A percentile compares a stretch with the other conserved stretches of the same genome.
These are phyloP conservation scores for Nicotiana knightiana DNA, from an alignment of 257 asterid genomes.

Conservation along the genomic window DNA sequence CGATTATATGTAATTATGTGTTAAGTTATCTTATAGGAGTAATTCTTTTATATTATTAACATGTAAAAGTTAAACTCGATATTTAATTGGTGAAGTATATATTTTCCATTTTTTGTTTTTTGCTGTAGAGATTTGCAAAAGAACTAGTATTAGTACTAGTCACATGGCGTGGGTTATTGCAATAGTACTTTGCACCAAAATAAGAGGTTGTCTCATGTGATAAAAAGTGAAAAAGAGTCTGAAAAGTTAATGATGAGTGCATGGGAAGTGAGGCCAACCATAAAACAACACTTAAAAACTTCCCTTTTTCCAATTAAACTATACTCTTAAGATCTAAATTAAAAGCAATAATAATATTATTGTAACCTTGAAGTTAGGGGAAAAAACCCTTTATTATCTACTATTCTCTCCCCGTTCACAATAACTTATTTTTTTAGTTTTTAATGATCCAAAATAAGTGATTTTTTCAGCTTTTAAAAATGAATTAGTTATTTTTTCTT, in stretches of 20 bases:
- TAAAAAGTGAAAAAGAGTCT: slow-evolving; percentile 19
- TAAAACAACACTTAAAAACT: neutral
- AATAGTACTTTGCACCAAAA: slow-evolving; percentile 1
- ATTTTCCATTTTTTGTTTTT: neutral
- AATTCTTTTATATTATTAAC: no score
- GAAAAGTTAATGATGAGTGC: slow-evolving; percentile 18
- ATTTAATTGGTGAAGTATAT: neutral
- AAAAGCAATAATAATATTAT: neutral
- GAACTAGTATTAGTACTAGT: neutral
- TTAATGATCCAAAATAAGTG: no score
- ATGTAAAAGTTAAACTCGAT: neutral
- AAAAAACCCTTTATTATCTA: neutral
- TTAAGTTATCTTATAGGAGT: no score
- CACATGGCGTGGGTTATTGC: slow-evolving; percentile 1
- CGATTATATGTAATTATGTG: neutral
- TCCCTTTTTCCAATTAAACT: neutral
- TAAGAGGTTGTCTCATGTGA: slow-evolving; percentile 28
- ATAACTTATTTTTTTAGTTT: no score
- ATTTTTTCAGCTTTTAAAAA: no score
- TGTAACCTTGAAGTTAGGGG: slow-evolving; percentile 5
- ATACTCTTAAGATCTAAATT: neutral
- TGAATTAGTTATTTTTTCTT: no score
- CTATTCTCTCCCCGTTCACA: no score
- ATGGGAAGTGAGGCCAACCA: slow-evolving; percentile 4
- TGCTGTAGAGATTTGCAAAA: neutral